phyloP scores from a whole-genome alignment of 345 rosid genomes.

The Adansonia digitata region DNA sequence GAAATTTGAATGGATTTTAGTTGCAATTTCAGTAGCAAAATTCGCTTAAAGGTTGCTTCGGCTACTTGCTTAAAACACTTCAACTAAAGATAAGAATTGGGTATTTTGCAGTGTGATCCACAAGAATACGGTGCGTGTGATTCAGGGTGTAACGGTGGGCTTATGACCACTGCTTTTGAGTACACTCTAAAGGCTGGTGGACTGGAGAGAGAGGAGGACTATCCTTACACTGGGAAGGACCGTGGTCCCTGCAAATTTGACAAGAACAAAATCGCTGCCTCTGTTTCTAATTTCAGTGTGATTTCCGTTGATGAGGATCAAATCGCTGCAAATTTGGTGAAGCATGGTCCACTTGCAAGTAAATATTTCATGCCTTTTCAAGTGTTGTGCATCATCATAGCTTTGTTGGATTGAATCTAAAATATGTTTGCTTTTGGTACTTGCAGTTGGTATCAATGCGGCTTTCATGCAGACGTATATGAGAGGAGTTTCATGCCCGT shows the following conservation, averaged over 20 bases:
- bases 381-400: background rate
- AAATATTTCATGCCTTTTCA: slow-evolving; percentile 11
- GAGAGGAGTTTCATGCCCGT: slow-evolving; percentile 91
- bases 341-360: slow-evolving; percentile 92
- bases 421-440: background rate
- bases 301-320: slow-evolving; percentile 85
- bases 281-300: slow-evolving; percentile 85
- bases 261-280: slow-evolving; percentile 63
- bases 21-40: background rate
- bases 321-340: slow-evolving; percentile 89
- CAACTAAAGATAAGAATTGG: background rate
- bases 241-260: slow-evolving; percentile 76
- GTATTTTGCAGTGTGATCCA: slow-evolving; percentile 79
- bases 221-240: slow-evolving; percentile 90
- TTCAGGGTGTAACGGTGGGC: slow-evolving; percentile 86
- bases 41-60: background rate
- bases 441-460: slow-evolving; percentile 91
- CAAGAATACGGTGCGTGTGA: slow-evolving; percentile 67
- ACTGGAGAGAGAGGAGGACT: slow-evolving; percentile 76
- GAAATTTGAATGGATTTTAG: background rate
- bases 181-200: slow-evolving; percentile 92
- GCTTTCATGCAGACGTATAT: slow-evolving; percentile 90
- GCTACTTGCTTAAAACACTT: background rate
- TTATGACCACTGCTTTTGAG: slow-evolving; percentile 92
- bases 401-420: background rate